phyloP scores from a whole-genome alignment of 1,284 basidiomycete genomes.

The Neonothopanus nambi region DNA sequence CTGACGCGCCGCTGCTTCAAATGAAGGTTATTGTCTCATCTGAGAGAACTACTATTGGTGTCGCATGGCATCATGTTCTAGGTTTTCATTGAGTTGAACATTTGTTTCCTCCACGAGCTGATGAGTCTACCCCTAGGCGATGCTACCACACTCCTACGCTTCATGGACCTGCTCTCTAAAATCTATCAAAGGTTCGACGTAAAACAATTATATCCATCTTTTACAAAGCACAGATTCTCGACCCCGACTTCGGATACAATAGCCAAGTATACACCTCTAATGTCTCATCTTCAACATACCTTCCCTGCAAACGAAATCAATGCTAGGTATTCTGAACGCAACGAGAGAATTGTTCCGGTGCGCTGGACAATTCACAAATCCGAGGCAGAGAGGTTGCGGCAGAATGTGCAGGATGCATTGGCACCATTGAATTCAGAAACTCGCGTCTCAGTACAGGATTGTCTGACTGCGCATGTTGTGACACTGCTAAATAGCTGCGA shows the following conservation, averaged over 20 bases:
- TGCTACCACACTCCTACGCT: slow-evolving; percentile 25
- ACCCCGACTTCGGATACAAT: slow-evolving; percentile 6
- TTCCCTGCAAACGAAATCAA: slow-evolving; percentile 19
- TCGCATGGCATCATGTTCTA: slow-evolving; percentile 36
- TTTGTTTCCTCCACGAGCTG: neutral
- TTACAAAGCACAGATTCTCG: slow-evolving; percentile 24
- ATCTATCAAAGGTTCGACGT: slow-evolving; percentile 23
- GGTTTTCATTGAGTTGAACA: no score
- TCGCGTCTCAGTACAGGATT: slow-evolving; percentile 27
- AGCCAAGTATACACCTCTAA: slow-evolving; percentile 15
- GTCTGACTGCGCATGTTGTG: slow-evolving; percentile 34
- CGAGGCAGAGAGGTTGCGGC: slow-evolving; percentile 18
- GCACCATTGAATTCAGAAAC: neutral
- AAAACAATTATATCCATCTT: slow-evolving; percentile 18
- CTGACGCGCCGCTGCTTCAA: slow-evolving; percentile 24
- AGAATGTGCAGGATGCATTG: neutral
- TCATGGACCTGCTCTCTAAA: slow-evolving; percentile 30
- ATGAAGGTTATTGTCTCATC: slow-evolving; percentile 28
- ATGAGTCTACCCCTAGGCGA: slow-evolving; percentile 29
- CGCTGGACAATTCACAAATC: slow-evolving; percentile 21
- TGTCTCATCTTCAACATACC: slow-evolving; percentile 24
- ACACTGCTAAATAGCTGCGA: slow-evolving; percentile 23
- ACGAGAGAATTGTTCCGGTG: slow-evolving; percentile 16
- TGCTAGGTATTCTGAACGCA: slow-evolving; percentile 16
- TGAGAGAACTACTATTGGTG: slow-evolving; percentile 28